Conservation (phyloP, 306 rosid species). For the Cicer chorassanicum region DNA sequence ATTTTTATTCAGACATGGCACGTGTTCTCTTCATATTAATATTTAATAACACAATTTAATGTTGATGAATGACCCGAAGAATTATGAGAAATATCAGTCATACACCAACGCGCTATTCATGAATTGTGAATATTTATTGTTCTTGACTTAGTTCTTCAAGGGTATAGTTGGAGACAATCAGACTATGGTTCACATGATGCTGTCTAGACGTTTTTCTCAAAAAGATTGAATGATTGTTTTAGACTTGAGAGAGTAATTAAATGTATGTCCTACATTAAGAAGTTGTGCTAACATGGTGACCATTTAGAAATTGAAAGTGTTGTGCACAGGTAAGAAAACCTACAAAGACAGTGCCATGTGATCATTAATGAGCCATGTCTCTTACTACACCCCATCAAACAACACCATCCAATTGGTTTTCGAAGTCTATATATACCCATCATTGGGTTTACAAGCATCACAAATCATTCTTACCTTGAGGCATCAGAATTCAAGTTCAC, state of each 20-base stretch:
- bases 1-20: background rate
- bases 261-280: background rate
- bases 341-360: constrained; percentile 19
- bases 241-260: background rate
- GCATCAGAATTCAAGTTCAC: background rate
- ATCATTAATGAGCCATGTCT: constrained; percentile 26
- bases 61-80: background rate
- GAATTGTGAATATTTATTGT: background rate
- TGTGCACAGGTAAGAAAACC: background rate
- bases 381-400: background rate
- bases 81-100: background rate
- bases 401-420: constrained; percentile 4
- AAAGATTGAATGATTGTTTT: background rate
- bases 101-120: background rate
- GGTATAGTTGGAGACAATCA: background rate
- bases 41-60: background rate
- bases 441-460: constrained; percentile 21
- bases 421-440: background rate
- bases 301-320: background rate
- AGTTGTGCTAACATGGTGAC: background rate
- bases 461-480: constrained; percentile 3
- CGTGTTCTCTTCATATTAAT: constrained; percentile 11
- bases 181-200: background rate
- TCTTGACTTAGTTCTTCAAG: background rate
- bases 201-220: background rate